A percentile compares a stretch with the other conserved stretches of the same genome.
Conservation (phyloP, 495 filamentous ascomycete species). For the Lentithecium fluviatile region DNA sequence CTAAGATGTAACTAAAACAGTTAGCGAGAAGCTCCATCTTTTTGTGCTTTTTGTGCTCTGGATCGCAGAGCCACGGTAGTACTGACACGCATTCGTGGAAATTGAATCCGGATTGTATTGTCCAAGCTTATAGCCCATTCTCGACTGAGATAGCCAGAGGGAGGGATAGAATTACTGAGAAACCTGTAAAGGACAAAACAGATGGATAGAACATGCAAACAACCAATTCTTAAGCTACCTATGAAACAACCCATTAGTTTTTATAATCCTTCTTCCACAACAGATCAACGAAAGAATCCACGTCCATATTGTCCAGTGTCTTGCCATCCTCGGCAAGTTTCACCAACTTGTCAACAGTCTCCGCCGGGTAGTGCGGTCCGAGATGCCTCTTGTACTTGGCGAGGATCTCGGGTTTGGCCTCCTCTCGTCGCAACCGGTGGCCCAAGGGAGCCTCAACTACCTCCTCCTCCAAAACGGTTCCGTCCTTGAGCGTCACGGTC, state of each 20-base stretch:
- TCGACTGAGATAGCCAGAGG: no score
- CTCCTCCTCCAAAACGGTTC: conserved; percentile 86
- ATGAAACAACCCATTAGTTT: conserved; percentile 18
- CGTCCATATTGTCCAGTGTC: conserved; percentile 73
- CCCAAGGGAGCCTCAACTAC: conserved; percentile 94
- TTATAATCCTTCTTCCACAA: conserved; percentile 65
- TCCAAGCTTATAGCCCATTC: no score
- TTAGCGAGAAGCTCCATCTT: no score
- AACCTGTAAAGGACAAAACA: no score
- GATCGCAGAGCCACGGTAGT: no score
- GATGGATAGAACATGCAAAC: no score
- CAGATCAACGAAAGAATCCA: conserved; percentile 92
- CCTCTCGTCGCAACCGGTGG: conserved; percentile 84
- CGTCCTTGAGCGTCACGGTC: conserved; percentile 89
- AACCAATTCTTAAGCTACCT: conserved; percentile 10
- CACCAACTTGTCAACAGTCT: conserved; percentile 74
- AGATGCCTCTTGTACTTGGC: conserved; percentile 93
- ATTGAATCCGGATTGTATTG: no score
- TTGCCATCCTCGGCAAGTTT: conserved; percentile 69
- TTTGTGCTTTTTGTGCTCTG: no score
- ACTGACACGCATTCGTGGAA: no score
- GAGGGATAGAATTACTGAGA: no score
- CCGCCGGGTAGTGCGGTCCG: conserved; percentile 72
- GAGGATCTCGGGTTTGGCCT: conserved; percentile 95
- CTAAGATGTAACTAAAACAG: no score